Evolutionary conservation across 441 rosid species (phyloP).

Genomic region (Sinapis alba): DNA sequence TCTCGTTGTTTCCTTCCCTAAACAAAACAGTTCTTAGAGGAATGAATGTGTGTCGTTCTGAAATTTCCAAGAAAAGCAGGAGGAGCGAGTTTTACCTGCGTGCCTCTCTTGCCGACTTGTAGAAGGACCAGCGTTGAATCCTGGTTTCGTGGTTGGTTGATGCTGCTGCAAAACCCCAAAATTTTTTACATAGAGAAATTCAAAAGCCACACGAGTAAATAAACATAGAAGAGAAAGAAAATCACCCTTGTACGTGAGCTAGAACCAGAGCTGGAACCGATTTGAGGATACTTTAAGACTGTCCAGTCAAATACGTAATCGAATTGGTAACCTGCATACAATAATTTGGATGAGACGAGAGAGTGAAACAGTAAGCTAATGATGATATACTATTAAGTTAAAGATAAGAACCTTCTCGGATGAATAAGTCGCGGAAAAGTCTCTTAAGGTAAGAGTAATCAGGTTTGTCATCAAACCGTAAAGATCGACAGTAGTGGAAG

Average conservation of each 20-base stretch:
- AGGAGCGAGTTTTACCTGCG: constrained; percentile 45
- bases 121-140: constrained; percentile 61
- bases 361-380: neutral
- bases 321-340: constrained; percentile 80
- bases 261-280: constrained; percentile 73
- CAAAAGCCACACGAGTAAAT: neutral
- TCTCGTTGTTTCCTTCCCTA: constrained; percentile 74
- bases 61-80: neutral
- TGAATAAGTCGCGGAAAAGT: constrained; percentile 91
- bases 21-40: constrained; percentile 32
- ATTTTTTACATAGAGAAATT: constrained; percentile 15
- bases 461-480: constrained; percentile 94
- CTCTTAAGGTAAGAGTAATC: constrained; percentile 94
- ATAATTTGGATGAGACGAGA: constrained; percentile 7
- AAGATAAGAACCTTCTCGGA: constrained; percentile 65
- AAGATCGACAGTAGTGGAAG: constrained; percentile 86
- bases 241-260: constrained; percentile 39
- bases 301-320: constrained; percentile 97
- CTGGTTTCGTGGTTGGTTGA: constrained; percentile 56
- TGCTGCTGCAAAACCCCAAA: constrained; percentile 49
- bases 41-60: neutral
- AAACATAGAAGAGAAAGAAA: neutral
- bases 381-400: neutral
- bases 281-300: constrained; percentile 87
- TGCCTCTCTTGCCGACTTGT: constrained; percentile 66